Conservation (phyloP, 441 rosid species). For the Metrosideros polymorpha region DNA sequence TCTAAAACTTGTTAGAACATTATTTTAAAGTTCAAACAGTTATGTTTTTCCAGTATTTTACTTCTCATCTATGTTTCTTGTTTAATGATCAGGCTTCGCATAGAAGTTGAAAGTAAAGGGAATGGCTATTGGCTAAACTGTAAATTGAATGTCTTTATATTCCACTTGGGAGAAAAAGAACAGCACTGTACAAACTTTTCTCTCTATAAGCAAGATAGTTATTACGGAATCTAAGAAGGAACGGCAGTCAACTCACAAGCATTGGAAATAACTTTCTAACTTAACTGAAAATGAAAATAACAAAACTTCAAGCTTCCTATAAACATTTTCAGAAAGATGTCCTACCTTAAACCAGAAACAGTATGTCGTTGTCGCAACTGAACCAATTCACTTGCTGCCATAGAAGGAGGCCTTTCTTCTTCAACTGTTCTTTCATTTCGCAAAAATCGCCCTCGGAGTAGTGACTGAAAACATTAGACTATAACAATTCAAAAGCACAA, state of each 20-base stretch:
- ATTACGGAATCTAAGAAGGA: background rate
- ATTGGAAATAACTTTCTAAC: background rate
- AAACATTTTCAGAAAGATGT: background rate
- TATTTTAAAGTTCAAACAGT: background rate
- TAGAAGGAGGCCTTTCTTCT: constrained; percentile 75
- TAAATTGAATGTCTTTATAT: background rate
- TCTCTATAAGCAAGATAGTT: background rate
- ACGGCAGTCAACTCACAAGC: background rate
- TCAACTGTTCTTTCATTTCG: constrained; percentile 77
- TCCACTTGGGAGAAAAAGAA: background rate
- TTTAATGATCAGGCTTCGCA: background rate
- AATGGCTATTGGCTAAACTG: background rate
- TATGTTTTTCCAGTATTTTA: background rate
- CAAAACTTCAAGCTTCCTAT: background rate
- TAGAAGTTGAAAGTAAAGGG: background rate
- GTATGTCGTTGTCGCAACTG: constrained; percentile 86
- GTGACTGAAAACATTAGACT: constrained; percentile 43
- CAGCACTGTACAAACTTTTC: background rate
- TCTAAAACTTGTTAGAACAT: background rate
- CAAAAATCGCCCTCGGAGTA: constrained; percentile 93
- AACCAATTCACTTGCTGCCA: constrained; percentile 77
- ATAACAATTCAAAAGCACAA: background rate
- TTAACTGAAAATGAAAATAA: background rate
- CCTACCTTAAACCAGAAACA: constrained; percentile 90
- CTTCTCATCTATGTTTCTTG: background rate